Evolutionary conservation across 495 filamentous ascomycete species (phyloP), one percentile per base, ranked within the genome.

Genomic region (Annulohypoxylon maeteangense): DNA sequence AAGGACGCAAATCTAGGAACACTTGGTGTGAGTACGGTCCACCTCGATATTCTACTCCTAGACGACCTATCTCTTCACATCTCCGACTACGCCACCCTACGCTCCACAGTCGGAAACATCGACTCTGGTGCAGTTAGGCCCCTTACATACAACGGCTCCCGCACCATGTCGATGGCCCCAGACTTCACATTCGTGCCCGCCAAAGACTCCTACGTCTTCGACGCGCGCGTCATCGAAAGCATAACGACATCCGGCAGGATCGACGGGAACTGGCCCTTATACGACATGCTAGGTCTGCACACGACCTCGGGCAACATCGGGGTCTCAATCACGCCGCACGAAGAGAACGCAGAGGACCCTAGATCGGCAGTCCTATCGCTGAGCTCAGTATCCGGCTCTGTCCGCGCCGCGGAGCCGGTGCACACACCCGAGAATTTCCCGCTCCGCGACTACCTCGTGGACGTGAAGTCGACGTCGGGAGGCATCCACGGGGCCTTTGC

Each of bases 191-290:
- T 77, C 47, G 20, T 67, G 3, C 71, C 76, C 18, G 71, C 77
- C 0, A 76, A 67, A 0, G 60, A 65, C 23, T 61, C 76, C 0
- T 83, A 74, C 61, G 8, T 38, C 8, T 75, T 85, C 31, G 50
- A 74, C 65, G 80, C 81, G 0, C 75, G 78, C 31, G 51, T 74
- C 48, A 75, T 81, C 61, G 72, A 78, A 14, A 74, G 77, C 1
- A 51, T 62, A 3, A 81, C 82, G 10, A 80, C 77, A 3, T 72
- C 81, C 0, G 81, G 76, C 0, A 18, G 54, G 7, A 82, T 85
- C 68, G 27, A 36, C 10, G 83, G 83, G 22, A 67, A 73, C 45
- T 85, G 82, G 81, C 81, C 82, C 0, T 62, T 85, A 0, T 79
- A 78, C 65, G 79, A 84, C 62, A 75, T 78, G 38, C 71, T 85